These are phyloP conservation scores for Macadamia tetraphylla DNA, from an alignment of 164 flowering plant genomes.

Conservation along the genomic window DNA sequence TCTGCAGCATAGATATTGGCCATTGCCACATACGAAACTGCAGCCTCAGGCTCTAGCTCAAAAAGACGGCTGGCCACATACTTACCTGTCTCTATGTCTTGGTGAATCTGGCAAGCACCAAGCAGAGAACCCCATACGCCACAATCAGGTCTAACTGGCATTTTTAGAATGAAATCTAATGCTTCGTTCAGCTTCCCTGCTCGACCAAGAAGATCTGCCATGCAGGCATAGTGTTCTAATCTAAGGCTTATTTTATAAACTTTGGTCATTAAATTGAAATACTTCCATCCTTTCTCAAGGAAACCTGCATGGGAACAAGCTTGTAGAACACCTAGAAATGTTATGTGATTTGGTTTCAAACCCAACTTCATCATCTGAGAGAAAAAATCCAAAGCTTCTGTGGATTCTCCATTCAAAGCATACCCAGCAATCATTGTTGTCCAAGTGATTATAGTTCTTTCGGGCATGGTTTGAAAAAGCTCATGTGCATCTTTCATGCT, in stretches of 20 bases:
- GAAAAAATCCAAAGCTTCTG: conserved; percentile 44
- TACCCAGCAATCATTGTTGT: conserved; percentile 56
- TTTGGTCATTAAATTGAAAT: conserved; percentile 40
- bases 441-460: conserved; percentile 54
- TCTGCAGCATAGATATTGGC: conserved; percentile 57
- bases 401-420: conserved; percentile 48
- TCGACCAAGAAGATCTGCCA: conserved; percentile 61
- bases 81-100: conserved; percentile 35
- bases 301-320: conserved; percentile 61
- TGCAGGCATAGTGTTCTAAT: conserved; percentile 55
- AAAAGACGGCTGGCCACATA: conserved; percentile 37
- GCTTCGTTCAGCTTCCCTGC: conserved; percentile 54
- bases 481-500: conserved; percentile 34
- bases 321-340: conserved; percentile 60
- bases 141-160: conserved; percentile 55
- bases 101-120: conserved; percentile 51
- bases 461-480: conserved; percentile 33
- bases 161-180: conserved; percentile 34
- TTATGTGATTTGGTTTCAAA: conserved; percentile 48
- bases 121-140: conserved; percentile 61
- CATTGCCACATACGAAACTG: conserved; percentile 59
- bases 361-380: conserved; percentile 33
- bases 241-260: conserved; percentile 34
- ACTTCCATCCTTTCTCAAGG: conserved; percentile 48
- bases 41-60: conserved; percentile 38